These are phyloP conservation scores for Juglanconis sp. DNA, from an alignment of 2,329 filamentous ascomycete genomes.

Conservation along the genomic window DNA sequence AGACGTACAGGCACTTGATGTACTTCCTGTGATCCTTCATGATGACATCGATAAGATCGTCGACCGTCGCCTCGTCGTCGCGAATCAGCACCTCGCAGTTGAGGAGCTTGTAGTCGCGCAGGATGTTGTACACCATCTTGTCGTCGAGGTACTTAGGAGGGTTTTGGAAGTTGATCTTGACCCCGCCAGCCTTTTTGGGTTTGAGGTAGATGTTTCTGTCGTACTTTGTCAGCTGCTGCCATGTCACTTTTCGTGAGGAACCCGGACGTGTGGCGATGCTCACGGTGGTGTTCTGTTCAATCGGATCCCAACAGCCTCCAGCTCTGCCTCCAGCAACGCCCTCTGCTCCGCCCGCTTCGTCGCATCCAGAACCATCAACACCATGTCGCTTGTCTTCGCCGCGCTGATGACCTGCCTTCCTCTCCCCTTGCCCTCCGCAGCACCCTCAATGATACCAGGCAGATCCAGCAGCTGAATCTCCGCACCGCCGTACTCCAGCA, in stretches of 20 bases:
- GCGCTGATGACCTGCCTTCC: conserved; percentile 96
- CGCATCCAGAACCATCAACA: conserved; percentile 94
- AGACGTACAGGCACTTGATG: conserved; percentile 91
- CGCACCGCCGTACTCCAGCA: conserved; percentile 94
- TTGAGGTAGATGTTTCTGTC: conserved; percentile 93
- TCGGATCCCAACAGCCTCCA: conserved; percentile 92
- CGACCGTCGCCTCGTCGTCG: conserved; percentile 92
- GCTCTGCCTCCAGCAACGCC: conserved; percentile 80
- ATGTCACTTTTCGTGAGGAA: neutral
- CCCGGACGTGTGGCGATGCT: conserved; percentile 28
- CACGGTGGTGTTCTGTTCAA: conserved; percentile 88
- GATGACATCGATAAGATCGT: conserved; percentile 98
- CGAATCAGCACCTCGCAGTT: conserved; percentile 95
- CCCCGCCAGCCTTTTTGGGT: conserved; percentile 88
- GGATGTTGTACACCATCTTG: conserved; percentile 96
- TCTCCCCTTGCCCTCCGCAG: conserved; percentile 90
- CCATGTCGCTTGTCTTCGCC: conserved; percentile 95
- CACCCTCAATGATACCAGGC: conserved; percentile 96
- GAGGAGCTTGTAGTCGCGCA: conserved; percentile 97
- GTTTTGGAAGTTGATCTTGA: conserved; percentile 95
- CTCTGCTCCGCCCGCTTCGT: conserved; percentile 96
- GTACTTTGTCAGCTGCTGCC: conserved; percentile 1
- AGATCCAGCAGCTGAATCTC: conserved; percentile 98
- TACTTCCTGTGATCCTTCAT: conserved; percentile 99
- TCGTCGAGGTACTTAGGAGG: conserved; percentile 92